phyloP scores from a whole-genome alignment of 1,284 basidiomycete species.

The Phenoliferia sp. region DNA sequence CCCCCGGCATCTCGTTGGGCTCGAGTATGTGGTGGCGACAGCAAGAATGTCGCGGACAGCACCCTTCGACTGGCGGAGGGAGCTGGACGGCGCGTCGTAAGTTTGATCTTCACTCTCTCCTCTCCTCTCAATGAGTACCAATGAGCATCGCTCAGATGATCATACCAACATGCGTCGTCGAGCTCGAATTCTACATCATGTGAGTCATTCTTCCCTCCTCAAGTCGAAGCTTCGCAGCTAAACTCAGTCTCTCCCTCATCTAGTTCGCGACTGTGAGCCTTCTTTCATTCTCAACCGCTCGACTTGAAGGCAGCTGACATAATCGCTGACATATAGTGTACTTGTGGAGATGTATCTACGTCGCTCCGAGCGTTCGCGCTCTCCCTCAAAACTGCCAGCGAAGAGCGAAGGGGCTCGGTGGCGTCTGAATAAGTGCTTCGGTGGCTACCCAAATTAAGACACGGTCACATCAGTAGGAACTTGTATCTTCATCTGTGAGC shows the following conservation, averaged over 20 bases:
- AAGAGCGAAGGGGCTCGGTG: neutral
- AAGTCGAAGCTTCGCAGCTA: too few species aligned
- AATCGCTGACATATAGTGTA: neutral
- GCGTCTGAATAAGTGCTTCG: neutral
- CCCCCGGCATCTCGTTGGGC: neutral
- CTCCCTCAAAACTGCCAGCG: neutral
- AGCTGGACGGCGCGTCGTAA: neutral
- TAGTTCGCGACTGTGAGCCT: neutral
- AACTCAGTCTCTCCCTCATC: neutral
- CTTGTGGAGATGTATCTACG: neutral
- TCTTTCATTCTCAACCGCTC: neutral
- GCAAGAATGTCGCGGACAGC: neutral
- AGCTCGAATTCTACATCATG: neutral
- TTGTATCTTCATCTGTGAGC: too few species aligned
- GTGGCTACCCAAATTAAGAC: neutral
- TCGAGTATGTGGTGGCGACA: conserved; percentile 1
- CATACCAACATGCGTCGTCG: neutral
- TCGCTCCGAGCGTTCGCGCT: neutral
- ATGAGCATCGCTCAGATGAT: neutral
- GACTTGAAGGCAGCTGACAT: neutral
- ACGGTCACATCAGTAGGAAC: too few species aligned
- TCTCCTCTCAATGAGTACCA: neutral
- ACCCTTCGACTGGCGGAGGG: neutral
- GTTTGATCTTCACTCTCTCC: neutral
- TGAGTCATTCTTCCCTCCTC: too few species aligned